Base-by-base conservation (phyloP, 768 basidiomycete species). In the Phylloporus sp. region DNA sequence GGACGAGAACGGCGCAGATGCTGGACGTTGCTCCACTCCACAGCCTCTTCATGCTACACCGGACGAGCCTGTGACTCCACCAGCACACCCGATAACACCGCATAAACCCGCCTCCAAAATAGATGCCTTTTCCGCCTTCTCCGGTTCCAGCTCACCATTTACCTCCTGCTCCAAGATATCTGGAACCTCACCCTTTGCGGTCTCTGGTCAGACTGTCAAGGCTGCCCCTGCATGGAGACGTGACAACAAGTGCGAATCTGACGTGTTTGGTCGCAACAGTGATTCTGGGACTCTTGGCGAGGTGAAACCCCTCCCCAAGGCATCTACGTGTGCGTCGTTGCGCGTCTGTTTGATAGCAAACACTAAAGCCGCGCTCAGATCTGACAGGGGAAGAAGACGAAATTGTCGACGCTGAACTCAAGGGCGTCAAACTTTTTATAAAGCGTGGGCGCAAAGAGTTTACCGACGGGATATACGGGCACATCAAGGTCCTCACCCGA, bases 301-400 rank as follows among this genome's bases (percentile, higher is more conserved):
- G 39, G 40, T 26, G 7, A 47, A 29, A 15, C 10, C 54, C 3
- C 16, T 34, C 13, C 9, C 20, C 2, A 63, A 68, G 34, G 26
- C 56, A 18, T 47, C 57, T 16, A 49, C 34, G 16, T 43, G 67
- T 69, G 28, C 45, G 67, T 50, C 15, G 8, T 44, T 47, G 47
- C 39, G 18, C 22, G n/a, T 24, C 10, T 16, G 23, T 24, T 26
- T 16, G 15, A 23, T 26, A 10, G 23, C 20, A n/a, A 31, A 28
- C 49, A 20, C 51, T 61, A 8, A 60, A 20, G 6, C 16, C 16
- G 12, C 8, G 15, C 29, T 38, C 28, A 70, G 67, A 32, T 59
- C 23, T 76, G 29, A 87, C 84, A 2, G 85, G 85, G 10, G 85
- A 88, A 59, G 85, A 88, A 61, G 74, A 79, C 42, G 85, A 88